A percentile compares a stretch with the other conserved stretches of the same genome.
Evolutionary conservation across 345 rosid species (phyloP).

Genomic region (Corchorus olitorius): DNA sequence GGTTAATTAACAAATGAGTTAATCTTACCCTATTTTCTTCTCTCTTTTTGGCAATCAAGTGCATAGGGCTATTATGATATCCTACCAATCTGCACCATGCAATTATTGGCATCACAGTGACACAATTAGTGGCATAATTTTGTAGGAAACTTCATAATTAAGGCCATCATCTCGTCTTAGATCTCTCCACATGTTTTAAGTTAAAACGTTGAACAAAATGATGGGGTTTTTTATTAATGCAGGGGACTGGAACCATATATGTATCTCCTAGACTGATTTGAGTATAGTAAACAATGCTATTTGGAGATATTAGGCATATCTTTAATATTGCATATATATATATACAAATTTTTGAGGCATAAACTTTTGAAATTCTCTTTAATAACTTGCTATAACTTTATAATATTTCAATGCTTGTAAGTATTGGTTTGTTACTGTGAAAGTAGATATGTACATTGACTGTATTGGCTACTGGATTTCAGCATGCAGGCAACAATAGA

Average conservation of each 20-base stretch:
- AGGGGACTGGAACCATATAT: not conserved
- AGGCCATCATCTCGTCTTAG: not conserved
- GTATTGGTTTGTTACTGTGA: not conserved
- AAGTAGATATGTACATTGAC: not conserved
- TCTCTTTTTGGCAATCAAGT: not conserved
- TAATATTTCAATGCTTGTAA: not conserved
- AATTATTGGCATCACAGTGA: not conserved
- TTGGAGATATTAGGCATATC: too few relatives aligned
- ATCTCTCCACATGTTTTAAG: not conserved
- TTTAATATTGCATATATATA: too few relatives aligned
- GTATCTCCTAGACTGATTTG: too few relatives aligned
- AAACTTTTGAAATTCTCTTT: not conserved
- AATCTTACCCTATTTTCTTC: not conserved
- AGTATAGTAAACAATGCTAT: too few relatives aligned
- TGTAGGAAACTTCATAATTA: not conserved
- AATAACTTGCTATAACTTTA: not conserved
- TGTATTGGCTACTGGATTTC: constrained; percentile 4
- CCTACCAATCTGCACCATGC: not conserved
- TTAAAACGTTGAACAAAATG: not conserved
- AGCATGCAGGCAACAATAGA: constrained; percentile 46
- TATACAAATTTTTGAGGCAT: not conserved
- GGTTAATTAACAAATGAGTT: not conserved
- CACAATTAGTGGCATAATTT: not conserved
- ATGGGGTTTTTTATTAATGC: not conserved
- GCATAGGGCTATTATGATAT: not conserved